Evolutionary conservation across 352 stramenopile species (phyloP).

Genomic region (Plasmopara viticola): DNA sequence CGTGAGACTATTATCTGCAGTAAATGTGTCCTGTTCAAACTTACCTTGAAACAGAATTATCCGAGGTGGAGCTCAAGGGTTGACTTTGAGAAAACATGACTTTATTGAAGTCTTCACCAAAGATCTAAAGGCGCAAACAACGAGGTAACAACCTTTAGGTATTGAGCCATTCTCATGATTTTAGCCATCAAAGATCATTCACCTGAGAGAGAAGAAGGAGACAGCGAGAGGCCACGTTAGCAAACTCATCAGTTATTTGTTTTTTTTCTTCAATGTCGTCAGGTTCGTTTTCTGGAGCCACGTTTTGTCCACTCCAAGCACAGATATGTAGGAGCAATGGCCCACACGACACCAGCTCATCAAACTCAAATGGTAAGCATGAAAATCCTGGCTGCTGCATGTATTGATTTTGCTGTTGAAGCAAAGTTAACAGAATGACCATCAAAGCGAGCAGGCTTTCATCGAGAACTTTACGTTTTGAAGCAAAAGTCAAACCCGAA

Average conservation of each 20-base stretch:
- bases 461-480: constrained; percentile 3
- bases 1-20: not conserved
- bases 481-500: constrained; percentile 21
- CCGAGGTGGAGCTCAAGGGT: not conserved
- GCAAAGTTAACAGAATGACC: constrained; percentile 28
- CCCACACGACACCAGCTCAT: constrained; percentile 21
- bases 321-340: constrained; percentile 37
- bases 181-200: not conserved
- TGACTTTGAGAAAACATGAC: constrained; percentile 33
- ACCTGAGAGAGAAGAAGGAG: constrained; percentile 63
- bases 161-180: too few relatives aligned
- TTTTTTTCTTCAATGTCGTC: not conserved
- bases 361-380: constrained; percentile 18
- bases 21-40: not conserved
- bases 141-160: not conserved
- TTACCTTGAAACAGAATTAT: constrained; percentile 24
- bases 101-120: constrained; percentile 48
- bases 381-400: constrained; percentile 3
- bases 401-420: constrained; percentile 33
- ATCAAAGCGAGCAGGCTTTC: constrained; percentile 26
- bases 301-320: constrained; percentile 7
- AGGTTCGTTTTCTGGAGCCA: not conserved
- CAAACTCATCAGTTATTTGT: constrained; percentile 11
- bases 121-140: constrained; percentile 31
- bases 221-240: constrained; percentile 45